Evolutionary conservation across 1,284 basidiomycete species (phyloP).

Genomic region (Pterulicium gracile): DNA sequence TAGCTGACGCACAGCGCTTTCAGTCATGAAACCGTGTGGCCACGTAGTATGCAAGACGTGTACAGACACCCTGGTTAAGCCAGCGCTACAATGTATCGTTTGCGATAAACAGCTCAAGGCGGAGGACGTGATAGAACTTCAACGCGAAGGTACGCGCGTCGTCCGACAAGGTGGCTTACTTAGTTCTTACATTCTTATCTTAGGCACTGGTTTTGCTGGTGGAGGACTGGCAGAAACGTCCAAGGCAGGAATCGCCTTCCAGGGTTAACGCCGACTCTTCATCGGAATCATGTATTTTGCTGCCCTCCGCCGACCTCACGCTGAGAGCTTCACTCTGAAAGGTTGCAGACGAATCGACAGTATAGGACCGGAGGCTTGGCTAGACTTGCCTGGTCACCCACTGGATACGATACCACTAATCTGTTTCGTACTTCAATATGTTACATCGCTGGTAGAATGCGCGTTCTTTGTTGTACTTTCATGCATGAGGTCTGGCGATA

Average conservation of each 20-base stretch:
- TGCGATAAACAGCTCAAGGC: constrained; percentile 61
- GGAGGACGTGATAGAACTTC: constrained; percentile 64
- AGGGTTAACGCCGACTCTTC: constrained; percentile 33
- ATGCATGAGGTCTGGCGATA: no score
- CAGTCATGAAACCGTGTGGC: constrained; percentile 70
- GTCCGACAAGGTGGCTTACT: no score
- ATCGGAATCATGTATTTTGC: background rate
- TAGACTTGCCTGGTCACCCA: no score
- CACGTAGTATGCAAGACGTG: constrained; percentile 86
- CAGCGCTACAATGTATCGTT: constrained; percentile 68
- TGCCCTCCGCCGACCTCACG: background rate
- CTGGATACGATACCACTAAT: no score
- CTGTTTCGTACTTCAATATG: no score
- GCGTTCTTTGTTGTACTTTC: no score
- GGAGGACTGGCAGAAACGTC: constrained; percentile 83
- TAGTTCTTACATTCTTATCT: no score
- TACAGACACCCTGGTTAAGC: constrained; percentile 69
- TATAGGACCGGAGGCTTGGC: background rate
- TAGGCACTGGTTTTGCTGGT: constrained; percentile 83
- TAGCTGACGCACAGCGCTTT: constrained; percentile 3
- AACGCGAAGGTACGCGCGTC: constrained; percentile 74
- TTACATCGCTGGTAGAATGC: no score
- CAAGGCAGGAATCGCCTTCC: constrained; percentile 66
- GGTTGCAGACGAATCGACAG: background rate
- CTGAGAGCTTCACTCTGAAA: background rate